phyloP scores from a whole-genome alignment of 2,329 filamentous ascomycete genomes.

The Chrysosporium queenslandicum region DNA sequence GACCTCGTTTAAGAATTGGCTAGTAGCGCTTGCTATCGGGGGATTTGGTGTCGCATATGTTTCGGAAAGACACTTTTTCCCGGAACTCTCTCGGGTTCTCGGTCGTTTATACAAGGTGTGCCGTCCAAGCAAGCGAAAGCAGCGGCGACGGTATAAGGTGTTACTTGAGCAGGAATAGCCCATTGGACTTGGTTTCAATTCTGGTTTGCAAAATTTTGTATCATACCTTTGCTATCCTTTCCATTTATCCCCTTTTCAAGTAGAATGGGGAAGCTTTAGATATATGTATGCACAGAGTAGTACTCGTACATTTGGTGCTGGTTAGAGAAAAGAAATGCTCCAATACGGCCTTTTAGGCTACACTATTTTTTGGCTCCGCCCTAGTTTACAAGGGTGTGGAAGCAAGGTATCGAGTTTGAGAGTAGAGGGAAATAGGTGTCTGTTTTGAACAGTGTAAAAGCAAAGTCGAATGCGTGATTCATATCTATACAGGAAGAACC shows the following conservation, averaged over 20 bases:
- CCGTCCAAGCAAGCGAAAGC: conserved; percentile 53
- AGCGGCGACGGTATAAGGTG: conserved; percentile 78
- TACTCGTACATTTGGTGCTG: not conserved
- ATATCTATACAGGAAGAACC: not conserved
- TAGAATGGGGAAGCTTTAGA: no score
- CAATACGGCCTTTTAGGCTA: not conserved
- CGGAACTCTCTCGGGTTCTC: conserved; percentile 55
- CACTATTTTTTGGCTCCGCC: no score
- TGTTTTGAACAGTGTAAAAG: no score
- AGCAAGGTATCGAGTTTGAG: no score
- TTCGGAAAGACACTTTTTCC: conserved; percentile 62
- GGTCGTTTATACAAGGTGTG: conserved; percentile 52
- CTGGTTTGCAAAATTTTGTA: not conserved
- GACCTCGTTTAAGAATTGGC: conserved; percentile 58
- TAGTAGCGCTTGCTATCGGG: conserved; percentile 58
- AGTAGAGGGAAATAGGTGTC: not conserved
- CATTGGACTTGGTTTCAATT: not conserved
- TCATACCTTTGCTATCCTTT: not conserved
- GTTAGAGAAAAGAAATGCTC: not conserved
- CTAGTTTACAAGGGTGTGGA: no score
- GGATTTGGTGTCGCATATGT: conserved; percentile 62
- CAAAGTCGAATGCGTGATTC: not conserved
- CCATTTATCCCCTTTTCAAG: not conserved
- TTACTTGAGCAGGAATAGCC: conserved; percentile 48
- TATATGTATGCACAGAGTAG: no score